Evolutionary conservation across 2,329 filamentous ascomycete species (phyloP), one percentile per base, ranked within the genome.

Genomic region (Xylariales sp.): DNA sequence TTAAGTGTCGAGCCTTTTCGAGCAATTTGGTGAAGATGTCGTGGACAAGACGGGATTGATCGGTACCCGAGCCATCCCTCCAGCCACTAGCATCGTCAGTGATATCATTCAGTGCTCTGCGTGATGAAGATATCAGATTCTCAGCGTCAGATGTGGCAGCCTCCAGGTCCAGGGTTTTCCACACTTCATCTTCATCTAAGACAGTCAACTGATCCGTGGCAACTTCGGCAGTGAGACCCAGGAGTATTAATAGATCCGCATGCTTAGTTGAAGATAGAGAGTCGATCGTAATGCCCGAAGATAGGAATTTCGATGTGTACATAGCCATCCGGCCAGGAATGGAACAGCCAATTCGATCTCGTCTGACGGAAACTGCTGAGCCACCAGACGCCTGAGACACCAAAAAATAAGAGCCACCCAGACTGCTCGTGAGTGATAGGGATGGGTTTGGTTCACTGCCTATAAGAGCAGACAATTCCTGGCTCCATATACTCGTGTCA

Each of bases 271-370:
- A 52, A 1, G 73, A 65, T 0, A 78, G 46, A 0, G 59, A 51
- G 0, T 63, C 50, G 1, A 73, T 42, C 3, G 66, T 51, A 8
- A 73, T 50, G 0, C 65, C 62, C 3, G 62, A 58, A 1, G 60
- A 54, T 0, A 89, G 57, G 0, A 93, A 58, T 36, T 73, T 73
- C 5, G 72, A 69, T 0, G 80, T 75, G 58, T 89, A 95, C 36
- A 84, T 70, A 1, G 84, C 80, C 67, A 94, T 86, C 42, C 91
- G 76, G 11, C 87, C 77, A 1, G 88, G 80, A 40, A 86, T 70
- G 2, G 88, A 88, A 22, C 82, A 78, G 0, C 86, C 86, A 48
- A 78, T 76, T 4, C 74, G 68, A 56, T 95, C 89, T 31, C 83
- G 71, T 22, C 59, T 43, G 43, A 3, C 35, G 14, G 28, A 43